A percentile compares a stretch with the other conserved stretches of the same genome.
Conservation (phyloP, 164 flowering plant species). For the Macadamia tetraphylla region DNA sequence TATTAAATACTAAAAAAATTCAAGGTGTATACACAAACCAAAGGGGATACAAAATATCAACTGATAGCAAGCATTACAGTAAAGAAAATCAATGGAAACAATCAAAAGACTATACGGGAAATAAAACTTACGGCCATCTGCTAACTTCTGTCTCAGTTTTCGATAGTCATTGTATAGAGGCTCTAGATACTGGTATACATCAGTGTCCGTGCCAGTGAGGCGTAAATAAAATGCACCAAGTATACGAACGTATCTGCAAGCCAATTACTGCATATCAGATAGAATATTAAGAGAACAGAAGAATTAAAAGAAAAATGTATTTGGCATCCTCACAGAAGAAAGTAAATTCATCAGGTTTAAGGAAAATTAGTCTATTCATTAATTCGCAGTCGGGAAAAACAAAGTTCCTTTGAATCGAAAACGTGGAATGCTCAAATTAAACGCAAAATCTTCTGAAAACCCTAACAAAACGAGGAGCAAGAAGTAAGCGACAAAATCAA, state of each 20-base stretch:
- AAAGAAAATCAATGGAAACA: neutral
- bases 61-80: neutral
- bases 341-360: no score
- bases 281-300: neutral
- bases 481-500: no score
- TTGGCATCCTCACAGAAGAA: no score
- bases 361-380: neutral
- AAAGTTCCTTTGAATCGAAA: neutral
- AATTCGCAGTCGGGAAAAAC: neutral
- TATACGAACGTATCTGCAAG: constrained; percentile 72
- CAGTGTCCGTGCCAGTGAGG: constrained; percentile 77
- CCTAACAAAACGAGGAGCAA: neutral
- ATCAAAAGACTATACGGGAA: neutral
- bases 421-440: neutral
- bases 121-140: constrained; percentile 67
- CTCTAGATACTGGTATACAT: constrained; percentile 87
- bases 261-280: neutral
- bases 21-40: neutral
- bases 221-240: constrained; percentile 96
- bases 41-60: neutral
- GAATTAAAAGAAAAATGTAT: neutral
- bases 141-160: constrained; percentile 58
- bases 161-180: constrained; percentile 96
- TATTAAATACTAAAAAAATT: constrained; percentile 1
- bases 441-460: neutral